A percentile compares a stretch with the other conserved stretches of the same genome.
Conservation (phyloP, 306 rosid genomes). For the Sindora glabra region DNA sequence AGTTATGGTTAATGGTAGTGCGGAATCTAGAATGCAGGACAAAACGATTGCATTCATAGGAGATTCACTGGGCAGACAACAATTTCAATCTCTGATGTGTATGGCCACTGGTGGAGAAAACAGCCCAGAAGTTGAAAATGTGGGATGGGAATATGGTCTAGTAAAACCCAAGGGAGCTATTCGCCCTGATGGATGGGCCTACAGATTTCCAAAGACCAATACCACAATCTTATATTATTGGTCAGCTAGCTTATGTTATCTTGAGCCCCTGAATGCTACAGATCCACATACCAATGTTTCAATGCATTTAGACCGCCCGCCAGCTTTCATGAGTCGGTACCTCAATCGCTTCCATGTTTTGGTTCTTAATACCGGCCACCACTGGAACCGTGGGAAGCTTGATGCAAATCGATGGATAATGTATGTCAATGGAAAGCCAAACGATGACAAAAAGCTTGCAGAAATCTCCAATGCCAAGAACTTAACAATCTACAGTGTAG, state of each 20-base stretch:
- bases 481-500: slow-evolving; percentile 55
- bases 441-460: slow-evolving; percentile 38
- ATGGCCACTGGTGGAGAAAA: slow-evolving; percentile 75
- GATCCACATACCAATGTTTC: slow-evolving; percentile 50
- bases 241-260: slow-evolving; percentile 86
- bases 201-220: slow-evolving; percentile 67
- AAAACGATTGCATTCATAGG: slow-evolving; percentile 82
- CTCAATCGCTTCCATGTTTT: slow-evolving; percentile 60
- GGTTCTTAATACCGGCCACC: slow-evolving; percentile 94
- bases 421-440: slow-evolving; percentile 61
- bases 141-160: slow-evolving; percentile 68
- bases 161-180: slow-evolving; percentile 71
- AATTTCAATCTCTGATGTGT: slow-evolving; percentile 92
- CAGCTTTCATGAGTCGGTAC: slow-evolving; percentile 65
- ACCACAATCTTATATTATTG: slow-evolving; percentile 85
- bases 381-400: slow-evolving; percentile 88
- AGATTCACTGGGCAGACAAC: slow-evolving; percentile 89
- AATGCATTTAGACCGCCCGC: slow-evolving; percentile 90
- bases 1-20: slow-evolving; percentile 24
- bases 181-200: slow-evolving; percentile 97
- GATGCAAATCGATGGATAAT: slow-evolving; percentile 75
- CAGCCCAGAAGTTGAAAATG: slow-evolving; percentile 56
- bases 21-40: slow-evolving; percentile 73
- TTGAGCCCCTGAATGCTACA: slow-evolving; percentile 46
- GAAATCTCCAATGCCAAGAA: slow-evolving; percentile 64